Evolutionary conservation across 352 stramenopile species (phyloP).

Genomic region (Phytophthora fragariaefolia): DNA sequence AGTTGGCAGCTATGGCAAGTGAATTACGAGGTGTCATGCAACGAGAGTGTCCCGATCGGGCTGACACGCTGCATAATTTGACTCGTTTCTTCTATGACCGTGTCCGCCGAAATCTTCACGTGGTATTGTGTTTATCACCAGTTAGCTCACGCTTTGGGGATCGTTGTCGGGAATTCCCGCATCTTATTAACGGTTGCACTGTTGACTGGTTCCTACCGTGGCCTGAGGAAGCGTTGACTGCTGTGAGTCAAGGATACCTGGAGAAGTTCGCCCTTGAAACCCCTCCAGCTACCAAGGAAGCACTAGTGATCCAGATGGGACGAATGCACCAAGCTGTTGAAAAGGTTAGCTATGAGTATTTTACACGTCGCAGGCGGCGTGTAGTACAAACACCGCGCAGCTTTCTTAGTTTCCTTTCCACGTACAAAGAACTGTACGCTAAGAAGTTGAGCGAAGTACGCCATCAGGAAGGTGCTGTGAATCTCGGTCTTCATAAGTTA

Average conservation of each 20-base stretch:
- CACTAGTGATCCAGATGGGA: conserved; percentile 76
- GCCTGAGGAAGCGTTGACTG: conserved; percentile 87
- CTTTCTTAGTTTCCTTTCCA: conserved; percentile 87
- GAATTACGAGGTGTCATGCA: conserved; percentile 79
- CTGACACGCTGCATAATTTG: conserved; percentile 85
- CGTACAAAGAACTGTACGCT: conserved; percentile 81
- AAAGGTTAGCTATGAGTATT: conserved; percentile 73
- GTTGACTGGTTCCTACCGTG: conserved; percentile 93
- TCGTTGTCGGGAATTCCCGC: conserved; percentile 87
- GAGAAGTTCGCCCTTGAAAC: conserved; percentile 74
- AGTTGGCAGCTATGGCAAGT: conserved; percentile 84
- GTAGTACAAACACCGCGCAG: conserved; percentile 92
- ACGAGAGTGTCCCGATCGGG: conserved; percentile 66
- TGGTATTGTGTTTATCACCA: conserved; percentile 90
- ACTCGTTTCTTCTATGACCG: conserved; percentile 88
- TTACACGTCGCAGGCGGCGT: conserved; percentile 73
- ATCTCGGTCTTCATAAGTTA: conserved; percentile 90
- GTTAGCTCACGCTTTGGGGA: conserved; percentile 82
- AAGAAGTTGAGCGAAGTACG: conserved; percentile 83
- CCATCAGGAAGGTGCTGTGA: conserved; percentile 81
- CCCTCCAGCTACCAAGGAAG: conserved; percentile 53
- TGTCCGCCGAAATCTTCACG: conserved; percentile 84
- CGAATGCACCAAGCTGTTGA: conserved; percentile 79
- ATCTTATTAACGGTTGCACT: conserved; percentile 87
- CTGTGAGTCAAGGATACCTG: conserved; percentile 84